Conservation (phyloP, 768 basidiomycete species). For the Kwoniella heveanensis region DNA sequence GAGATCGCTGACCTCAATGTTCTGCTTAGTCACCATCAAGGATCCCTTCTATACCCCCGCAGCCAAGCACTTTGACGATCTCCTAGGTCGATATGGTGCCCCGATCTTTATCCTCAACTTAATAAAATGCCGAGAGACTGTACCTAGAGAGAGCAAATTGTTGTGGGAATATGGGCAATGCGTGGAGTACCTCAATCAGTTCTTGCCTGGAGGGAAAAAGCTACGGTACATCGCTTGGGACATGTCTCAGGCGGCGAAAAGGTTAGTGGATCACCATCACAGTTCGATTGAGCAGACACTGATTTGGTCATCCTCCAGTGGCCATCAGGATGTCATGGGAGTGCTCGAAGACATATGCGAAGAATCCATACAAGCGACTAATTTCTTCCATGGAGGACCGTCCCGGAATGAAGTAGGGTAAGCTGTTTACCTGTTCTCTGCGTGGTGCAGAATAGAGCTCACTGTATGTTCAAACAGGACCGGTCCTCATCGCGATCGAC, state of each 20-base stretch:
- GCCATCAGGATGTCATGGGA: conserved; percentile 92
- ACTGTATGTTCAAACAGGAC: conserved; percentile 5
- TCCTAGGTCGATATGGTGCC: conserved; percentile 84
- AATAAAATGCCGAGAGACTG: conserved; percentile 65
- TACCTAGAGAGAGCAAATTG: conserved; percentile 79
- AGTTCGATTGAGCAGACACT: not conserved
- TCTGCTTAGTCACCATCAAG: conserved; percentile 76
- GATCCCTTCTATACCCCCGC: conserved; percentile 96
- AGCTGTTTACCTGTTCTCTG: conserved; percentile 6
- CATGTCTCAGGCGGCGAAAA: conserved; percentile 91
- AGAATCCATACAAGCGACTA: conserved; percentile 83
- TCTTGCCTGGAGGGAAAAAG: conserved; percentile 78
- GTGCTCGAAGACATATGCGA: conserved; percentile 93
- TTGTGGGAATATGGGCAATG: conserved; percentile 90
- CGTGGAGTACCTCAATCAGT: conserved; percentile 90
- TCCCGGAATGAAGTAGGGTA: conserved; percentile 52
- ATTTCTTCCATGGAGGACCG: conserved; percentile 92
- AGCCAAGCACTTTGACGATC: conserved; percentile 85
- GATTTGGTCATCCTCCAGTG: conserved; percentile 60
- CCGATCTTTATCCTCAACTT: conserved; percentile 90
- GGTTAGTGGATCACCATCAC: conserved; percentile 61
- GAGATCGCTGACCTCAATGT: conserved; percentile 14
- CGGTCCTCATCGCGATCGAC: conserved; percentile 26
- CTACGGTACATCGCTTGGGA: conserved; percentile 96
- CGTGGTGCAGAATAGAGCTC: not conserved